Evolutionary conservation across 1,284 basidiomycete genomes (phyloP), one percentile per base, ranked within the genome.

Genomic region (Nidula niveotomentosa): DNA sequence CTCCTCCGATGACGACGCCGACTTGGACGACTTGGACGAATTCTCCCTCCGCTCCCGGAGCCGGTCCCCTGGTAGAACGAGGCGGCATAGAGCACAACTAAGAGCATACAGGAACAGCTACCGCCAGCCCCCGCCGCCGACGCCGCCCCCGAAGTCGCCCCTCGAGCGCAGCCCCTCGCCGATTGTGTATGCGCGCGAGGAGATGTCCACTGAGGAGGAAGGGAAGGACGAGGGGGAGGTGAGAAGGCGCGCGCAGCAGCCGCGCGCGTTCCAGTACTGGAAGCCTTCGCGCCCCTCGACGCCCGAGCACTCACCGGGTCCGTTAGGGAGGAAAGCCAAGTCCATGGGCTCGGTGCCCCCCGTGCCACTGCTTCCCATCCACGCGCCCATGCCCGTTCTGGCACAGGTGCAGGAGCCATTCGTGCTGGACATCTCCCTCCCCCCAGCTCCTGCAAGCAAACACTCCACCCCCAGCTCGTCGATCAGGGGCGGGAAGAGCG

Each of bases 51-150:
- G n/a, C 9, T 60, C 55, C 5, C 52, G 53, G 13, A 51, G 51
- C 13, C 46, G 49, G 18, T 56, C 53, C 15, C 45, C 34, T 23
- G 10, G n/a, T 6, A 53, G 45, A 15, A 41, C 35, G 33, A 56
- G 53, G 36, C 55, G 64, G 53, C 54, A 58, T 36, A 55, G 62
- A 41, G 57, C 52, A 10, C 64, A 63, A 45, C 50, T 62, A 46
- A 60, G 64, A 23, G 52, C 61, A 2, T 65, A 64, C 48, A 55
- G 57, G 54, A 60, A 60, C 41, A 62, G 62, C 36, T 65, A 65
- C 44, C 55, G 62, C 6, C 59, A 15, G 9, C 48, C 48, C 8
- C 18, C 35, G 6, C 49, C 36, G 17, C 13, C 12, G 17, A 49
- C 10, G 6, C 48, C 48, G 13, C 48, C 48, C 2, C 34, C 30